These are phyloP conservation scores for Cercospora janseana DNA, from an alignment of 2,329 filamentous ascomycete genomes.

Conservation along the genomic window DNA sequence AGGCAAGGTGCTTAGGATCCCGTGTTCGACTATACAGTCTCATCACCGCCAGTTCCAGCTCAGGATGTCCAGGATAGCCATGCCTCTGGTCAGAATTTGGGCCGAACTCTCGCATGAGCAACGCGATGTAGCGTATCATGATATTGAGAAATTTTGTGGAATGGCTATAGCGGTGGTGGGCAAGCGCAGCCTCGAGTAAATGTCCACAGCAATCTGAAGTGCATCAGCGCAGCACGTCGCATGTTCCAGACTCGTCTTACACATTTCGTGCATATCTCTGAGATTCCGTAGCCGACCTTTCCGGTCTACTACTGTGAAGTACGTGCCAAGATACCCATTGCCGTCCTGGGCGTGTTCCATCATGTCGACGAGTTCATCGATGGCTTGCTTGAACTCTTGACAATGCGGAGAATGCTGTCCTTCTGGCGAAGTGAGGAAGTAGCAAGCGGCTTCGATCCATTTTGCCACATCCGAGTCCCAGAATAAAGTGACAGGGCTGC, in stretches of 20 bases:
- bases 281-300: slow-evolving; percentile 58
- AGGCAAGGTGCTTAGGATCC: slow-evolving; percentile 42
- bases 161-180: slow-evolving; percentile 54
- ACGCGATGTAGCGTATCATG: slow-evolving; percentile 55
- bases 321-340: slow-evolving; percentile 64
- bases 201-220: too few species aligned
- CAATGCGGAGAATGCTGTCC: slow-evolving; percentile 46
- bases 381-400: slow-evolving; percentile 50
- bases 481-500: slow-evolving; percentile 43
- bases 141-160: slow-evolving; percentile 54
- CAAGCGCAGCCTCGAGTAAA: slow-evolving; percentile 60
- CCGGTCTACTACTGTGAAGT: slow-evolving; percentile 60
- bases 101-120: slow-evolving; percentile 55
- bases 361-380: slow-evolving; percentile 58
- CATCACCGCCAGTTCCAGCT: slow-evolving; percentile 53
- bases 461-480: slow-evolving; percentile 61
- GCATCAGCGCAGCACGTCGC: too few species aligned
- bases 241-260: too few species aligned
- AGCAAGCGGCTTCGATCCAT: slow-evolving; percentile 63
- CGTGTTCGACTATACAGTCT: slow-evolving; percentile 46
- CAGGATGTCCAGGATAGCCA: slow-evolving; percentile 61
- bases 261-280: slow-evolving; percentile 62
- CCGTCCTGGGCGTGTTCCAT: slow-evolving; percentile 56
- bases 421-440: slow-evolving; percentile 53
- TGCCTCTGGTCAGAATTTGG: slow-evolving; percentile 50